Evolutionary conservation across 495 filamentous ascomycete genomes (phyloP).

Genomic region (Xylaria cubensis): DNA sequence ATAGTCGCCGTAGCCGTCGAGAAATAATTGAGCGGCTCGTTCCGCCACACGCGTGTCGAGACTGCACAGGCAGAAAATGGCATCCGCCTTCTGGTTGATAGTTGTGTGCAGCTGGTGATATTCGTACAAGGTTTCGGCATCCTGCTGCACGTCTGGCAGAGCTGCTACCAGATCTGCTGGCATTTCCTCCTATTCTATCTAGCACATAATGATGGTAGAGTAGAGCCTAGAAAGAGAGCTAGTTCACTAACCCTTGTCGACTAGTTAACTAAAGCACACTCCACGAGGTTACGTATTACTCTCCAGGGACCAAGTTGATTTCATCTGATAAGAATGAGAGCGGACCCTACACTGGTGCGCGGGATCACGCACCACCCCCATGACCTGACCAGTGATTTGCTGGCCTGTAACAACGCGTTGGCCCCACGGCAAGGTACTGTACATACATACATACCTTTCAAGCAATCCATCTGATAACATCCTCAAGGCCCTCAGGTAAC

Average conservation of each 20-base stretch:
- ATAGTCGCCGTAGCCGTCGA: slow-evolving; percentile 37
- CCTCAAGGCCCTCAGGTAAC: slow-evolving; percentile 1
- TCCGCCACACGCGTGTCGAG: slow-evolving; percentile 47
- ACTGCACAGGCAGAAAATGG: slow-evolving; percentile 49
- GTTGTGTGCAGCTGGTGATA: slow-evolving; percentile 46
- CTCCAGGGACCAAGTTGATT: neutral
- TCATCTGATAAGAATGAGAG: neutral
- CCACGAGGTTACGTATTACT: neutral
- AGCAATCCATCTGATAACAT: slow-evolving; percentile 45
- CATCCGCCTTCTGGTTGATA: slow-evolving; percentile 33
- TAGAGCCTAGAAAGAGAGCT: neutral
- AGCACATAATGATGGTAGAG: neutral
- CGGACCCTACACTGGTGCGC: neutral
- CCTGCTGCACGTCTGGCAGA: slow-evolving; percentile 41
- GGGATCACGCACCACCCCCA: neutral
- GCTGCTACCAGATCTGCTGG: slow-evolving; percentile 3
- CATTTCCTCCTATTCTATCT: neutral
- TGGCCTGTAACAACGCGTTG: neutral
- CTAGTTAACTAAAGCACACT: neutral
- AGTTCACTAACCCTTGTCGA: neutral
- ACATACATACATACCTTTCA: too few species aligned
- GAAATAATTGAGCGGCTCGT: slow-evolving; percentile 44
- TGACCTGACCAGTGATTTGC: neutral
- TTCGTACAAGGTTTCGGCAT: slow-evolving; percentile 46
- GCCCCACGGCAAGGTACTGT: too few species aligned